Conservation (phyloP, 108 stramenopile species). For the Ochromonas danica region DNA sequence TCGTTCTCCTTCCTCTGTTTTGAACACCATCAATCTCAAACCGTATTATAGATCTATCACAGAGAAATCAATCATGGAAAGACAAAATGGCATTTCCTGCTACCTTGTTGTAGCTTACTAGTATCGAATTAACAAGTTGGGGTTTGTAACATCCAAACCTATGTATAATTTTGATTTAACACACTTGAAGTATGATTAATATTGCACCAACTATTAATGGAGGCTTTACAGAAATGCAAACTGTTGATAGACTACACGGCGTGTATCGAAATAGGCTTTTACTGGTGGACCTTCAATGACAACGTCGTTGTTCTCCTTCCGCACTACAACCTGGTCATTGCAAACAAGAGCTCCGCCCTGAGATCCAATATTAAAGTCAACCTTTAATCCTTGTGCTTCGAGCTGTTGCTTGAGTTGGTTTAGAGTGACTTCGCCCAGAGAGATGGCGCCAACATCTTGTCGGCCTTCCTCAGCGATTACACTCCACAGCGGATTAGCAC, state of each 20-base stretch:
- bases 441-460: neutral
- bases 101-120: too few relatives aligned
- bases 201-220: too few relatives aligned
- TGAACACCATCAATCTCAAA: too few relatives aligned
- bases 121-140: too few relatives aligned
- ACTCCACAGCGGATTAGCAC: neutral
- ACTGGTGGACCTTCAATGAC: conserved; percentile 30
- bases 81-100: too few relatives aligned
- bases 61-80: too few relatives aligned
- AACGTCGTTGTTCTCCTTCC: conserved; percentile 24
- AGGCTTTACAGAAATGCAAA: conserved; percentile 32
- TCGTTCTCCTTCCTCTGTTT: too few relatives aligned
- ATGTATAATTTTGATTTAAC: too few relatives aligned
- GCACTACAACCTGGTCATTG: conserved; percentile 7
- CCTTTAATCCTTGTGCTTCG: neutral
- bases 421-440: conserved; percentile 30
- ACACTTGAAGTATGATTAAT: too few relatives aligned
- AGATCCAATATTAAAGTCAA: neutral
- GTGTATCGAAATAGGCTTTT: neutral
- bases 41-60: too few relatives aligned
- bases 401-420: neutral
- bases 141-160: too few relatives aligned
- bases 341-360: neutral
- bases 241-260: conserved; percentile 6
- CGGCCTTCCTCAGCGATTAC: neutral